Evolutionary conservation across 306 rosid genomes (phyloP).

Genomic region (Castanea crenata): DNA sequence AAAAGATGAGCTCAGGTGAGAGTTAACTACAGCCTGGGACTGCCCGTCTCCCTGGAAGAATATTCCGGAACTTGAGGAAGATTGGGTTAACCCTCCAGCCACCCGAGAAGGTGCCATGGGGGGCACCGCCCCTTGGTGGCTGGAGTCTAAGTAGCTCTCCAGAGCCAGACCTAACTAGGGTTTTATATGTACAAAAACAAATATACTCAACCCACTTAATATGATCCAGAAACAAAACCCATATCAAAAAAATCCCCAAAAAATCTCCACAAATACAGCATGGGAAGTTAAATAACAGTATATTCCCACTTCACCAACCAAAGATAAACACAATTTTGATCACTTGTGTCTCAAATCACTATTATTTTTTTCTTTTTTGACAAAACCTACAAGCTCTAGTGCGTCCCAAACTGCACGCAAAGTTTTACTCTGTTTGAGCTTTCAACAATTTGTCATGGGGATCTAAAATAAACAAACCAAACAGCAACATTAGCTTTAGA

Average conservation of each 20-base stretch:
- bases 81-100: slow-evolving; percentile 90
- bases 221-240: slow-evolving; percentile 32
- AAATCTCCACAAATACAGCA: slow-evolving; percentile 15
- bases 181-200: slow-evolving; percentile 14
- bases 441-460: slow-evolving; percentile 27
- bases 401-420: slow-evolving; percentile 27
- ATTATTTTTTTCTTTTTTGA: not conserved
- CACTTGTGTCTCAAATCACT: slow-evolving; percentile 20
- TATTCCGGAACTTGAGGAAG: slow-evolving; percentile 93
- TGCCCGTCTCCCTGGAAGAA: slow-evolving; percentile 98
- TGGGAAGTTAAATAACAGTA: slow-evolving; percentile 7
- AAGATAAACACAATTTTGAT: not conserved
- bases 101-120: slow-evolving; percentile 91
- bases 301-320: slow-evolving; percentile 21
- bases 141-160: slow-evolving; percentile 73
- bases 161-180: slow-evolving; percentile 60
- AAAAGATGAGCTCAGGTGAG: slow-evolving; percentile 84
- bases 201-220: slow-evolving; percentile 32
- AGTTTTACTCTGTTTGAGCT: slow-evolving; percentile 24
- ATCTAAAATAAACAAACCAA: slow-evolving; percentile 39
- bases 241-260: slow-evolving; percentile 12
- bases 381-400: slow-evolving; percentile 24
- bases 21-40: slow-evolving; percentile 67
- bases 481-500: slow-evolving; percentile 33
- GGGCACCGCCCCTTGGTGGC: slow-evolving; percentile 69